A percentile compares a stretch with the other conserved stretches of the same genome.
Evolutionary conservation across 257 asterid genomes (phyloP).

Genomic region (Rhazya stricta): DNA sequence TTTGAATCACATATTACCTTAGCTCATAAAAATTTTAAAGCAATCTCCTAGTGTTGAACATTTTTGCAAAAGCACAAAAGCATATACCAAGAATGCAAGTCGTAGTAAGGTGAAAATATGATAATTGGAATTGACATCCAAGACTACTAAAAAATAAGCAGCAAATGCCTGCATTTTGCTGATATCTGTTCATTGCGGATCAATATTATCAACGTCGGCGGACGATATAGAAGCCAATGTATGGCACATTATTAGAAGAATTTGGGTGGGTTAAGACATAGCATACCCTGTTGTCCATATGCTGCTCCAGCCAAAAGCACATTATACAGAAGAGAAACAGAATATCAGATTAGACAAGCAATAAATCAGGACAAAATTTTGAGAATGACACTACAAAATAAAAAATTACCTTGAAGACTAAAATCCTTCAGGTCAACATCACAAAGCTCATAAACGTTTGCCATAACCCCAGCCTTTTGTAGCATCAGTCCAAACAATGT

Average conservation of each 20-base stretch:
- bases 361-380: slow-evolving; percentile 10
- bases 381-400: slow-evolving; percentile 2
- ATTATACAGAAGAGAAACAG: slow-evolving; percentile 11
- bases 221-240: neutral
- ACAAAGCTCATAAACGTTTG: slow-evolving; percentile 82
- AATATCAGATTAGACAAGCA: slow-evolving; percentile 26
- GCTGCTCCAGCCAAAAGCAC: slow-evolving; percentile 46
- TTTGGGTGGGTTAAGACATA: neutral
- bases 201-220: neutral
- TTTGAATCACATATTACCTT: neutral
- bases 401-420: slow-evolving; percentile 81
- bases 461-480: slow-evolving; percentile 81
- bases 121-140: neutral
- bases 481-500: slow-evolving; percentile 75
- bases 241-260: slow-evolving; percentile 7
- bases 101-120: neutral
- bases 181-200: neutral
- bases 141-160: neutral
- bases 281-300: slow-evolving; percentile 75
- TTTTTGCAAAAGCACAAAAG: neutral
- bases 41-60: neutral
- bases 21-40: neutral
- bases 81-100: neutral
- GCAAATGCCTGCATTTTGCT: neutral
- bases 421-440: slow-evolving; percentile 96